Evolutionary conservation across 2,329 filamentous ascomycete species (phyloP), one percentile per base, ranked within the genome.

Genomic region (Pseudogymnoascus sp.): DNA sequence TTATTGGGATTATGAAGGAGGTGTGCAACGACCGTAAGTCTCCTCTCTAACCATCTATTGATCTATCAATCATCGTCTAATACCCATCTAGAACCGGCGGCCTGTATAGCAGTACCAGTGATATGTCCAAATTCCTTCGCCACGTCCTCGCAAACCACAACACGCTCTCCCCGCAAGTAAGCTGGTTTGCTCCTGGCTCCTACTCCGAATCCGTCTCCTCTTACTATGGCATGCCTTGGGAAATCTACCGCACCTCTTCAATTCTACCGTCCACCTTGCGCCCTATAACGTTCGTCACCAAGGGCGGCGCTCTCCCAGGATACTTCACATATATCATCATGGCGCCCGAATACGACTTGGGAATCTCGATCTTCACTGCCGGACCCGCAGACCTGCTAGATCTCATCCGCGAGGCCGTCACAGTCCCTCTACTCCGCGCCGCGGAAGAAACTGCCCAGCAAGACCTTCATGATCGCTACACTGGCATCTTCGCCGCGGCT

Each of bases 211-310:
- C 75, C 0, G 60, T 75, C 12, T 65, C 75, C 25, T 74, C 70
- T 0, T 78, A 76, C 63, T 79, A 79, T 63, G 78, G 78, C 3
- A 76, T 77, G 70, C 78, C 78, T 0, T 81, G 77, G 75, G 78
- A 80, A 66, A 79, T 78, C 0, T 76, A 76, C 44, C 75, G 77
- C 0, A 77, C 74, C 1, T 73, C 76, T 40, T 70, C 70, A 4
- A 72, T 78, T 14, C 69, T 80, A 0, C 60, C 66, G 6, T 64
- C 72, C 14, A 76, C 31, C 44, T 53, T 33, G 4, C 70, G 76
- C 11, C 71, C 75, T 0, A 72, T 80, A 2, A 77, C 75, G 1
- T 76, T 80, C 65, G 70, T 77, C 37, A 79, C 78, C 1, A 81
- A 81, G 67, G 67, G 70, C 1, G 78, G 78, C 5, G 74, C 75